Conservation (phyloP, 2,329 filamentous ascomycete genomes). For the Aspergillus sp. region DNA sequence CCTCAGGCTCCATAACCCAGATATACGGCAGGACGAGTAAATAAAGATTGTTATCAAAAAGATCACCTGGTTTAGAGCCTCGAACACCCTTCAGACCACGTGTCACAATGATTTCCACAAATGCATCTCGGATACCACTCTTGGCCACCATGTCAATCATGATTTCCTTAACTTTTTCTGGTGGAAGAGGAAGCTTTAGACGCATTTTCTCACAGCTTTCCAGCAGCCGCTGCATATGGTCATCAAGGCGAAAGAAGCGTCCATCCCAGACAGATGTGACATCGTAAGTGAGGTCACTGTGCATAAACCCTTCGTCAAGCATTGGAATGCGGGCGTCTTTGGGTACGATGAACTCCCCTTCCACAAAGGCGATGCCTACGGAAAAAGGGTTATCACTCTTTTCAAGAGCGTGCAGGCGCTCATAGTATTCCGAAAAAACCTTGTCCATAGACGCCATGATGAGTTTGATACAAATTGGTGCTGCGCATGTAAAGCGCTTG, state of each 20-base stretch:
- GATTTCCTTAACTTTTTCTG: conserved; percentile 34
- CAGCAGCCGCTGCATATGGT: conserved; percentile 44
- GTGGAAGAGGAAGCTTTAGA: conserved; percentile 38
- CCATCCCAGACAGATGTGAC: conserved; percentile 51
- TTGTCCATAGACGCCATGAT: conserved; percentile 45
- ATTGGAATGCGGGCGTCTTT: conserved; percentile 46
- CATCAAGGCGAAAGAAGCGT: conserved; percentile 49
- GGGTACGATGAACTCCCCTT: conserved; percentile 41
- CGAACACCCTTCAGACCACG: conserved; percentile 43
- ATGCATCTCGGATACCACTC: conserved; percentile 47
- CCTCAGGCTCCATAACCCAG: conserved; percentile 47
- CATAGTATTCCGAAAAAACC: conserved; percentile 36
- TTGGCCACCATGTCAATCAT: conserved; percentile 43
- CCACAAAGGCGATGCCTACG: conserved; percentile 46
- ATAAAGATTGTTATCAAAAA: conserved; percentile 42
- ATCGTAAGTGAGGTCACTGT: conserved; percentile 50
- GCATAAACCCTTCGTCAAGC: conserved; percentile 49
- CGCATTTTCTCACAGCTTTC: conserved; percentile 44
- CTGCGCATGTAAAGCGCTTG: too few species aligned
- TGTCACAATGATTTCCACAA: conserved; percentile 49
- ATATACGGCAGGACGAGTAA: conserved; percentile 47
- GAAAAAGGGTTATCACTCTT: conserved; percentile 36
- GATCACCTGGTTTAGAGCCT: conserved; percentile 26
- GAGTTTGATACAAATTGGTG: too few species aligned
- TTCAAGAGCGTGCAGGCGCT: conserved; percentile 26